Percentiles rank a stretch among this genome's conserved stretches.
Evolutionary conservation across 1,139 yeast genomes (phyloP).

Genomic region (Saccharomyces pastorianus): DNA sequence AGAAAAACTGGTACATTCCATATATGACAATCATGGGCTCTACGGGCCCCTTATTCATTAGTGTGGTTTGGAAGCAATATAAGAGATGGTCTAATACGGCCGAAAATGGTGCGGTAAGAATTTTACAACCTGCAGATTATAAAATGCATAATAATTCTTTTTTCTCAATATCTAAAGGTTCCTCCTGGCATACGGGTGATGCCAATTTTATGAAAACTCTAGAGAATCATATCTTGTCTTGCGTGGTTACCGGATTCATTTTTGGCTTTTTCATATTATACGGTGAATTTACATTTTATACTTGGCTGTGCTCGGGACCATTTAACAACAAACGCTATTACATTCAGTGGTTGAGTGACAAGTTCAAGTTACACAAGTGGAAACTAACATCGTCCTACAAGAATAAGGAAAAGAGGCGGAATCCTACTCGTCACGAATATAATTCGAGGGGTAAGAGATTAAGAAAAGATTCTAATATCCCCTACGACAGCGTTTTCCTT

Average conservation of each 20-base stretch:
- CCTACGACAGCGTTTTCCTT: constrained; percentile 10
- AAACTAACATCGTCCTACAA: not conserved
- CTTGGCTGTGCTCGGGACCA: constrained; percentile 30
- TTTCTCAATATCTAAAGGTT: constrained; percentile 67
- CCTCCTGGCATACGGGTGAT: constrained; percentile 85
- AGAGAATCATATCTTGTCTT: constrained; percentile 61
- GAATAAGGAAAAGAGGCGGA: not conserved
- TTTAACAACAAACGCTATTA: not conserved
- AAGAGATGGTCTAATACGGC: constrained; percentile 65
- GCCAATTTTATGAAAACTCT: constrained; percentile 65
- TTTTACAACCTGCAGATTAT: constrained; percentile 65
- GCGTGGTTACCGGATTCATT: constrained; percentile 59
- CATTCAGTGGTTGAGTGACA: not conserved
- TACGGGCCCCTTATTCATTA: constrained; percentile 86
- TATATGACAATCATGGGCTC: constrained; percentile 89
- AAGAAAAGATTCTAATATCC: constrained; percentile 21
- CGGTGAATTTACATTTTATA: constrained; percentile 55
- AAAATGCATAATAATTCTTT: constrained; percentile 52
- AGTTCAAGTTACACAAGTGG: not conserved
- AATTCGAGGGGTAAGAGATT: constrained; percentile 8
- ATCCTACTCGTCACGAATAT: not conserved
- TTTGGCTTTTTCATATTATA: constrained; percentile 50
- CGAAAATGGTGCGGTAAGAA: constrained; percentile 52
- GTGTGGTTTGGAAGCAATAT: constrained; percentile 82
- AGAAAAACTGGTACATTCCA: constrained; percentile 74